Conservation (phyloP, 2,329 filamentous ascomycete genomes). For the Fusarium praegraminearum region DNA sequence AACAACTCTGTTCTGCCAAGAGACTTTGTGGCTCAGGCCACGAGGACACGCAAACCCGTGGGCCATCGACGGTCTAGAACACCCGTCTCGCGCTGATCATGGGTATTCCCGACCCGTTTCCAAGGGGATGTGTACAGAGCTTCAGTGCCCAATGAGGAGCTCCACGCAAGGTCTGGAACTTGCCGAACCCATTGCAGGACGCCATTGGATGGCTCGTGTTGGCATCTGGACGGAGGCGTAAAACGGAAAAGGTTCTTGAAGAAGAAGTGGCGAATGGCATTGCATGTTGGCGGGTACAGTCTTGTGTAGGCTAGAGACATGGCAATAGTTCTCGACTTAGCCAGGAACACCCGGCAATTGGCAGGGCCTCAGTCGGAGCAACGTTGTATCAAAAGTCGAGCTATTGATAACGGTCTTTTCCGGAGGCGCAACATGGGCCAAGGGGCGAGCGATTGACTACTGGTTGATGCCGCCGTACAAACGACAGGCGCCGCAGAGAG, state of each 20-base stretch:
- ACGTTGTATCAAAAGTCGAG: slow-evolving; percentile 27
- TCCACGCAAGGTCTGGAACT: neutral
- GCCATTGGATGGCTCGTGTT: slow-evolving; percentile 19
- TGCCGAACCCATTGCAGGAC: neutral
- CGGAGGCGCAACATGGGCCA: slow-evolving; percentile 9
- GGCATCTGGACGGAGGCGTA: slow-evolving; percentile 1
- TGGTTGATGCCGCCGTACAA: neutral
- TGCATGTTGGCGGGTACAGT: slow-evolving; percentile 1
- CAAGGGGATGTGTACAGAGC: neutral
- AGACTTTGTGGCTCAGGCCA: slow-evolving; percentile 41
- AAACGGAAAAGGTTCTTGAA: slow-evolving; percentile 13
- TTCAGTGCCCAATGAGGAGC: slow-evolving; percentile 5
- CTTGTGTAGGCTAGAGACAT: neutral
- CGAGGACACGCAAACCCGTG: slow-evolving; percentile 31
- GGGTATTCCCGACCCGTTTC: slow-evolving; percentile 46
- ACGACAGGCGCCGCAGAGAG: neutral
- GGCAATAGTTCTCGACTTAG: slow-evolving; percentile 11
- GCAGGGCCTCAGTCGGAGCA: slow-evolving; percentile 8
- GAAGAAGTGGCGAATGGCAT: neutral
- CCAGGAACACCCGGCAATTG: slow-evolving; percentile 19
- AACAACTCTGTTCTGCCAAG: neutral
- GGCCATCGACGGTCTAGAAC: slow-evolving; percentile 22
- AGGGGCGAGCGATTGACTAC: neutral
- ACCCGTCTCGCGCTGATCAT: slow-evolving; percentile 4
- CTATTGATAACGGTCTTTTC: slow-evolving; percentile 33